Evolutionary conservation across 768 basidiomycete species (phyloP).

Genomic region (Lentinus tigrinus): DNA sequence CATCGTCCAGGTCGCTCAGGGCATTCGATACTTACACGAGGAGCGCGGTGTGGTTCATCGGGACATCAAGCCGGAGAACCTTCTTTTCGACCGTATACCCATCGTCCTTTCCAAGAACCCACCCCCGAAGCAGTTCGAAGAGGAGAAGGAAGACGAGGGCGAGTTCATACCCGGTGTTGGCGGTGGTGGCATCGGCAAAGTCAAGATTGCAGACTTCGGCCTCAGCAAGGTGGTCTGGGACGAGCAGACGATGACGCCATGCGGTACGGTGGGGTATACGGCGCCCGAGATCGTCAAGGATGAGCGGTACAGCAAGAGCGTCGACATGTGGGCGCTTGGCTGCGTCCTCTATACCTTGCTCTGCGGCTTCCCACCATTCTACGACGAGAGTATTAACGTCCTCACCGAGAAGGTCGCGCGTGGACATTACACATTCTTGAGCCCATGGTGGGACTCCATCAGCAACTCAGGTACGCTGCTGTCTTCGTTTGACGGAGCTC

Average conservation of each 20-base stretch:
- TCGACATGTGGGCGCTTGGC: conserved; percentile 99
- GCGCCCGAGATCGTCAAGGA: conserved; percentile 99
- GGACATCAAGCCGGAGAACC: conserved; percentile 98
- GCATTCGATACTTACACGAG: conserved; percentile 94
- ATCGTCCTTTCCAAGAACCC: conserved; percentile 82
- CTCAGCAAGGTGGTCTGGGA: conserved; percentile 98
- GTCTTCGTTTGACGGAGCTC: background rate
- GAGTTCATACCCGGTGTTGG: conserved; percentile 91
- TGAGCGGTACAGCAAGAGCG: conserved; percentile 92
- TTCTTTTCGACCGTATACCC: conserved; percentile 91
- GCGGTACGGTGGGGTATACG: conserved; percentile 99
- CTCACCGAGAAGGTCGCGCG: conserved; percentile 97
- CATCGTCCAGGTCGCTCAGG: conserved; percentile 92
- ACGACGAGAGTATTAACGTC: conserved; percentile 97
- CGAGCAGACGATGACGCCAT: conserved; percentile 98
- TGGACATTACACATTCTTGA: conserved; percentile 97
- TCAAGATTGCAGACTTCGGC: conserved; percentile 99
- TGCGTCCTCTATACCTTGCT: conserved; percentile 98
- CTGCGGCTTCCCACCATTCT: conserved; percentile 97
- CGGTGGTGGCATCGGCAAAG: conserved; percentile 94
- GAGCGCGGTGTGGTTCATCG: conserved; percentile 98
- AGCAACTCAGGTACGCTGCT: conserved; percentile 61
- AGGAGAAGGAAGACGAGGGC: conserved; percentile 98
- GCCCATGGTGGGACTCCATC: conserved; percentile 99
- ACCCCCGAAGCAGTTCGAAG: conserved; percentile 84